Percentiles rank a stretch among this genome's conserved stretches.
phyloP scores from a whole-genome alignment of 176 grass and related monocot genomes.

The Puya raimondii region DNA sequence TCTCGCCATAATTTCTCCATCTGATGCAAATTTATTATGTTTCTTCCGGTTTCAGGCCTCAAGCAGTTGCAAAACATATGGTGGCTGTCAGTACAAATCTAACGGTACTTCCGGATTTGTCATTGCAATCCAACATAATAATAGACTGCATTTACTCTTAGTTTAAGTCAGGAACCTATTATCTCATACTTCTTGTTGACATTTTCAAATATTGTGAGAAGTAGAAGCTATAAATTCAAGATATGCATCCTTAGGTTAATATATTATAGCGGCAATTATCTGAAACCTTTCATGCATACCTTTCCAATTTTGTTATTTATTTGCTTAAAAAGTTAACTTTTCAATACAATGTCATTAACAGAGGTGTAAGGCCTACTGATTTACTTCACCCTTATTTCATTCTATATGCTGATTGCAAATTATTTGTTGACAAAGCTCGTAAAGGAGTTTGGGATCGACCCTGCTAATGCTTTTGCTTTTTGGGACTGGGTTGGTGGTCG shows the following conservation, averaged over 20 bases:
- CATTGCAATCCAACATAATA: neutral
- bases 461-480: slow-evolving; percentile 93
- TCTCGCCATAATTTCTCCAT: neutral
- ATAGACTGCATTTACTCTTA: neutral
- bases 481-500: slow-evolving; percentile 99
- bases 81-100: slow-evolving; percentile 98
- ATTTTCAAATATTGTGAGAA: too few species aligned
- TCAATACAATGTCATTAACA: too few species aligned
- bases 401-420: neutral
- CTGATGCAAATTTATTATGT: slow-evolving; percentile 16
- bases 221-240: too few species aligned
- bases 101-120: slow-evolving; percentile 31
- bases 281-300: too few species aligned
- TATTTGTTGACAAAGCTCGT: slow-evolving; percentile 39
- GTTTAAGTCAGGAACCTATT: neutral
- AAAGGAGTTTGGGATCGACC: slow-evolving; percentile 84
- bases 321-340: too few species aligned
- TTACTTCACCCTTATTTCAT: neutral
- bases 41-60: slow-evolving; percentile 35
- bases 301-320: too few species aligned
- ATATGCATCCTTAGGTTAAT: too few species aligned
- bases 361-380: neutral
- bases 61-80: slow-evolving; percentile 97
- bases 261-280: too few species aligned
- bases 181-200: neutral